A percentile compares a stretch with the other conserved stretches of the same genome.
phyloP scores from a whole-genome alignment of 148 eudicot genomes.

The Arctostaphylos glauca region DNA sequence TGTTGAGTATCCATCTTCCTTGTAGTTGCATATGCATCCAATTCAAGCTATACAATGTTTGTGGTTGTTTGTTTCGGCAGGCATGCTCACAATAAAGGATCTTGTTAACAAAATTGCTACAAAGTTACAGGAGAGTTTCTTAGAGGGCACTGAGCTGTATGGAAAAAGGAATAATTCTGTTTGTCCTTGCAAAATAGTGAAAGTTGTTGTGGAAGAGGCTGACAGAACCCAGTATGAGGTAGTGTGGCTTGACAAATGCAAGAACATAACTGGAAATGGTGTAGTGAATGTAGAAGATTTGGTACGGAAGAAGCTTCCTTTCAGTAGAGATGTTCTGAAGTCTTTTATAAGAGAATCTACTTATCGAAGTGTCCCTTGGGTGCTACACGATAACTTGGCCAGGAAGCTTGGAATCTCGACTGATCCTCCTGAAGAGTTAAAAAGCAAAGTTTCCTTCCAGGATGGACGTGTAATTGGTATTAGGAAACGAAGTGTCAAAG shows the following conservation, averaged over 20 bases:
- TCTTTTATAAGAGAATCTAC: constrained; percentile 91
- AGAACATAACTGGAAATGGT: constrained; percentile 50
- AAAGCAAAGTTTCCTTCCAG: constrained; percentile 36
- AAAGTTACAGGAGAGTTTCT: constrained; percentile 57
- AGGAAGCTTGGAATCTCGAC: constrained; percentile 70
- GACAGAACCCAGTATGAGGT: constrained; percentile 62
- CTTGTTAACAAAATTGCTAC: constrained; percentile 57
- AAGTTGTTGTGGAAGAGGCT: constrained; percentile 57
- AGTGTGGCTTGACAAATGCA: constrained; percentile 73
- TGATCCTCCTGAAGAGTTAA: constrained; percentile 69
- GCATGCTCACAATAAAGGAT: constrained; percentile 82
- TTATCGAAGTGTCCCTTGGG: constrained; percentile 87
- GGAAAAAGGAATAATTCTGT: constrained; percentile 64
- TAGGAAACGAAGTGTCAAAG: constrained; percentile 65
- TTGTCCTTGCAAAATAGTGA: constrained; percentile 65
- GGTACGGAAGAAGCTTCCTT: constrained; percentile 72
- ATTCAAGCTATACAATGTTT: background rate
- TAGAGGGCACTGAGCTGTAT: constrained; percentile 68
- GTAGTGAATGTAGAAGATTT: constrained; percentile 67
- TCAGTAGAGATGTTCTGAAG: constrained; percentile 70
- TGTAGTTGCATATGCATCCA: background rate
- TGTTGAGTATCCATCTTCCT: background rate
- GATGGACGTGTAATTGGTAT: constrained; percentile 58
- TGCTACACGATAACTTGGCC: constrained; percentile 76
- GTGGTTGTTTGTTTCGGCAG: constrained; percentile 33